phyloP scores from a whole-genome alignment of 306 rosid species.

The Quercus ilex region DNA sequence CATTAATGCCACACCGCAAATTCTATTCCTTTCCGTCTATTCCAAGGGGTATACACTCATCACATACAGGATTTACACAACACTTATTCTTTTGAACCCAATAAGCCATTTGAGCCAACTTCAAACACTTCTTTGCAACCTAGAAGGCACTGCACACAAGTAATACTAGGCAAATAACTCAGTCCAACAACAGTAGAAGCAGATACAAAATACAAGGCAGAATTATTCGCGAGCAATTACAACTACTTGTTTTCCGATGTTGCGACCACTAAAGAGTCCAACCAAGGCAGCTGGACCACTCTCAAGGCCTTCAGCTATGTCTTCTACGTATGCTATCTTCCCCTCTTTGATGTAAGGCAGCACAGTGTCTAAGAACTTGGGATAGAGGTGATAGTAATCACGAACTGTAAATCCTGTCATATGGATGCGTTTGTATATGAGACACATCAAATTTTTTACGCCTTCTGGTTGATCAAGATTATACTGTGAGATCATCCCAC shows the following conservation, averaged over 20 bases:
- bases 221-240: background rate
- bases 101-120: too few relatives aligned
- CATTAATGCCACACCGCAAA: too few relatives aligned
- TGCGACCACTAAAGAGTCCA: conserved; percentile 7
- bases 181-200: background rate
- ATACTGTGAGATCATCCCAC: conserved; percentile 24
- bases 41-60: too few relatives aligned
- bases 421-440: conserved; percentile 5
- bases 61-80: too few relatives aligned
- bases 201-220: background rate
- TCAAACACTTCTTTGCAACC: too few relatives aligned
- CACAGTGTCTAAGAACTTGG: conserved; percentile 15
- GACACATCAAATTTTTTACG: background rate
- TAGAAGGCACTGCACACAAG: too few relatives aligned
- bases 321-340: conserved; percentile 12
- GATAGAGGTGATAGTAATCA: conserved; percentile 12
- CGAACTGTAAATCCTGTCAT: background rate
- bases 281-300: conserved; percentile 20
- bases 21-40: too few relatives aligned
- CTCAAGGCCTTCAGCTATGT: conserved; percentile 20
- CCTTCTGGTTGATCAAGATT: conserved; percentile 9
- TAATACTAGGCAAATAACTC: too few relatives aligned
- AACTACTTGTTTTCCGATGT: conserved; percentile 8
- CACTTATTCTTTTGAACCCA: too few relatives aligned
- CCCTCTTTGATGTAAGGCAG: conserved; percentile 5